phyloP scores from a whole-genome alignment of 192 early-diverging fungal genomes.

The Umbelopsis ramanniana region DNA sequence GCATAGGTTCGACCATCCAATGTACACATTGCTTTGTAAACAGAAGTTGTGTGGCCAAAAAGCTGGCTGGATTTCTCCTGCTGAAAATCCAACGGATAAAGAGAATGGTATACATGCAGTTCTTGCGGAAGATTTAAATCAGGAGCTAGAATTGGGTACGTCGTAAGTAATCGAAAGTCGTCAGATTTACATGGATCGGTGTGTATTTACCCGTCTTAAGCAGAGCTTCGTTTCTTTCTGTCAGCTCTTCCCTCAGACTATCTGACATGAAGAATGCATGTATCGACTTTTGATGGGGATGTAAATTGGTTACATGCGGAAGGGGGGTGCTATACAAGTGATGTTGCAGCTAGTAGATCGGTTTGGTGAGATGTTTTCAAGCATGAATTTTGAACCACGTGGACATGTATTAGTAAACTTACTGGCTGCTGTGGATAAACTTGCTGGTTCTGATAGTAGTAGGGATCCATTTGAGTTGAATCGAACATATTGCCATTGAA shows the following conservation, averaged over 20 bases:
- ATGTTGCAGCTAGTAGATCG: constrained; percentile 67
- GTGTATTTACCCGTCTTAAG: constrained; percentile 20
- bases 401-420: background rate
- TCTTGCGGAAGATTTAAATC: constrained; percentile 74
- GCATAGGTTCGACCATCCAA: constrained; percentile 87
- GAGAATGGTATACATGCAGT: constrained; percentile 89
- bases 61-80: constrained; percentile 61
- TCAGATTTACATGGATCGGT: background rate
- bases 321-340: constrained; percentile 78
- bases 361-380: background rate
- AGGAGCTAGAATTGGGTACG: constrained; percentile 31
- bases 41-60: constrained; percentile 71
- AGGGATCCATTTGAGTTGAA: constrained; percentile 33
- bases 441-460: constrained; percentile 35
- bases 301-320: constrained; percentile 66
- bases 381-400: background rate
- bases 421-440: constrained; percentile 42
- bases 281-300: constrained; percentile 77
- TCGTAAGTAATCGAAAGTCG: no score
- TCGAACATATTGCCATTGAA: constrained; percentile 25
- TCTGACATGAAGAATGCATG: constrained; percentile 89
- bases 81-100: constrained; percentile 65
- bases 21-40: constrained; percentile 87
- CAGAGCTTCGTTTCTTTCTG: constrained; percentile 65
- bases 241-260: constrained; percentile 78